Evolutionary conservation across 345 rosid genomes (phyloP), one percentile per base, ranked within the genome.

Genomic region (Linum usitatissimum): DNA sequence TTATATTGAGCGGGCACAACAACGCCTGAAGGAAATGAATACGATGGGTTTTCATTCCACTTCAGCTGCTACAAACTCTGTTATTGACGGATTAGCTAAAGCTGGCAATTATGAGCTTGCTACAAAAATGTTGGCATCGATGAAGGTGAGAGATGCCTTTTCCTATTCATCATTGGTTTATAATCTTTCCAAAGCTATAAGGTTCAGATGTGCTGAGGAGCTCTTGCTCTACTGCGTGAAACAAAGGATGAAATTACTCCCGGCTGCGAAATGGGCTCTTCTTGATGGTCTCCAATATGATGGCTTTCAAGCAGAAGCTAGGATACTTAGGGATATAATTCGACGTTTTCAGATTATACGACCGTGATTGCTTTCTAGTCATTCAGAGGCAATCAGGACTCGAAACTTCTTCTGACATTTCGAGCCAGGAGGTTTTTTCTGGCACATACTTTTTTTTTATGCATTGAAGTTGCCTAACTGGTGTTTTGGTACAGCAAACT

Each of bases 121-220:
- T 49, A 55, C 84, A 75, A 76, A 72, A 63, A 58, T 78, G 63
- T 85, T 76, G 55, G 76, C 85, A 56, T 81, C 85, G 23, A 84
- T 87, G 88, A 79, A 84, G 76, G 72, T 62, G 55, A 83, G 75
- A 76, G 96, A 92, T 76, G 80, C 92, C 64, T 89, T 81, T 77
- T 83, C 83, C 12, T 90, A 85, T 72, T 73, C 97, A 38, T 79
- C 84, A 13, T 66, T 90, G 68, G 84, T 92, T 57, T 85, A 90
- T 71, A 84, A 83, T 73, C 96, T 92, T 63, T 92, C 94, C 73
- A 85, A 81, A 74, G 83, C 71, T 3, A 30, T 79, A 73, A 81
- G 84, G 76, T 82, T 75, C 66, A 80, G 40, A 55, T 72, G 62
- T 68, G 99, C 97, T 18, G 79, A 91, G 53, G 78, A 79, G 80